Percentiles rank a stretch among this genome's conserved stretches.
Conservation (phyloP, 352 stramenopile species). For the Phytophthora niederhauseri region DNA sequence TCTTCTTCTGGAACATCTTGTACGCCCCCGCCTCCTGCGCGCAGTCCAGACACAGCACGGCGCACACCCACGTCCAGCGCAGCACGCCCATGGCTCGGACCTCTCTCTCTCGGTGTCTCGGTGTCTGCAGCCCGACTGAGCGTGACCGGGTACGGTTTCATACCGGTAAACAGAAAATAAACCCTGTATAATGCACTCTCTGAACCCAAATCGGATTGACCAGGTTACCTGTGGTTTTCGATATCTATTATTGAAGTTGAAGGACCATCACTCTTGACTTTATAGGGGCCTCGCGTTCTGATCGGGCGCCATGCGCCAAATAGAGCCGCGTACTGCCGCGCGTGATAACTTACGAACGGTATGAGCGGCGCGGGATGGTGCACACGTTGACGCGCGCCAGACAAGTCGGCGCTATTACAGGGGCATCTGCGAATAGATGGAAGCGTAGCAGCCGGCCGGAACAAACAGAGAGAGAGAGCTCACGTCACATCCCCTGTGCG, state of each 20-base stretch:
- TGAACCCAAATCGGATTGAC: conserved; percentile 1
- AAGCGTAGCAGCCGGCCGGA: background rate
- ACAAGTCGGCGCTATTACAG: background rate
- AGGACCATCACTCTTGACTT: background rate
- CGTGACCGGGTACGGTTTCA: background rate
- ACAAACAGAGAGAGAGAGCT: background rate
- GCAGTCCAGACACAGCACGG: background rate
- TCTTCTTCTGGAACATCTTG: conserved; percentile 33
- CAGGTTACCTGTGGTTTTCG: background rate
- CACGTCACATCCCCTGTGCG: no score
- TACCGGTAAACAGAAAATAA: background rate
- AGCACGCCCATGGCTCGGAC: background rate
- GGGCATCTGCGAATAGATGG: background rate
- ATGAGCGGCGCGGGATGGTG: background rate
- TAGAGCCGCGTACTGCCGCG: background rate
- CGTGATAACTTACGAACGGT: background rate
- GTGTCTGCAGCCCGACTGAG: no score
- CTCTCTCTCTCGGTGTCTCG: no score
- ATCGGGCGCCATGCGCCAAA: background rate
- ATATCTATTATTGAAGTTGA: background rate
- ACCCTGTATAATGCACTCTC: background rate
- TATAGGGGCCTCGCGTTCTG: background rate
- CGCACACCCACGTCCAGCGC: background rate
- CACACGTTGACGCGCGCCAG: background rate
- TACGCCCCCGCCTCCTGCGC: conserved; percentile 8